A percentile compares a stretch with the other conserved stretches of the same genome.
phyloP scores from a whole-genome alignment of 768 basidiomycete genomes.

The Auriscalpium vulgare region DNA sequence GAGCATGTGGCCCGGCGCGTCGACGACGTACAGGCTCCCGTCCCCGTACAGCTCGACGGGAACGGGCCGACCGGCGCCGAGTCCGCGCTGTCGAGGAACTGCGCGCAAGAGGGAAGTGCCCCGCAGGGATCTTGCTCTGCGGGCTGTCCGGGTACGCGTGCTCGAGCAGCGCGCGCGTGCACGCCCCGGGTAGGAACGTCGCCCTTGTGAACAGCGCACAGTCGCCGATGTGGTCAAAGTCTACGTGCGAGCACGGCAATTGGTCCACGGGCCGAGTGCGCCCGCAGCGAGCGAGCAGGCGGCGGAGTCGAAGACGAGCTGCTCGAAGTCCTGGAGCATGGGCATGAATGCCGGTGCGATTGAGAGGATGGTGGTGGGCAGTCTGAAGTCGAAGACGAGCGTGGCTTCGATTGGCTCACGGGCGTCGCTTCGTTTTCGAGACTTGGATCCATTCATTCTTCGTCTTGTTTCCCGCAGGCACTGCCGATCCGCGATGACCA shows the following conservation, averaged over 20 bases:
- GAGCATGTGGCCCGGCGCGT: slow-evolving; percentile 10
- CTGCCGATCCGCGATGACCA: no score
- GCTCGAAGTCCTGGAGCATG: neutral
- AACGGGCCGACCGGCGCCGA: slow-evolving; percentile 9
- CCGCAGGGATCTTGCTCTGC: neutral
- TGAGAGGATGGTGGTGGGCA: neutral
- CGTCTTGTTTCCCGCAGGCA: no score
- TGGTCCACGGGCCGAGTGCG: neutral
- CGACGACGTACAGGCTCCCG: slow-evolving; percentile 13
- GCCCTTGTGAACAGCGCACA: neutral
- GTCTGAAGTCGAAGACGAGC: slow-evolving; percentile 13
- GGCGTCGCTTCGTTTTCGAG: neutral
- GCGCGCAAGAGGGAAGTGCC: neutral
- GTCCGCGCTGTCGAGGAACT: neutral
- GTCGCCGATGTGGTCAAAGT: slow-evolving; percentile 14
- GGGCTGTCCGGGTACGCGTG: slow-evolving; percentile 3
- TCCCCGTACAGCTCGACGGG: slow-evolving; percentile 13
- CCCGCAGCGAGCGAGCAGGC: slow-evolving; percentile 5
- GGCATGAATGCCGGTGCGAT: neutral
- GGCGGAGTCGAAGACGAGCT: slow-evolving; percentile 1
- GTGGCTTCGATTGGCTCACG: neutral
- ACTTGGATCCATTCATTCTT: no score
- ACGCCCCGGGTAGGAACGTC: no score
- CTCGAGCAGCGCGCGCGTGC: no score
- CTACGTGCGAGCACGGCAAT: neutral